phyloP scores from a whole-genome alignment of 805 yeast species.

The Spathaspora girioi region DNA sequence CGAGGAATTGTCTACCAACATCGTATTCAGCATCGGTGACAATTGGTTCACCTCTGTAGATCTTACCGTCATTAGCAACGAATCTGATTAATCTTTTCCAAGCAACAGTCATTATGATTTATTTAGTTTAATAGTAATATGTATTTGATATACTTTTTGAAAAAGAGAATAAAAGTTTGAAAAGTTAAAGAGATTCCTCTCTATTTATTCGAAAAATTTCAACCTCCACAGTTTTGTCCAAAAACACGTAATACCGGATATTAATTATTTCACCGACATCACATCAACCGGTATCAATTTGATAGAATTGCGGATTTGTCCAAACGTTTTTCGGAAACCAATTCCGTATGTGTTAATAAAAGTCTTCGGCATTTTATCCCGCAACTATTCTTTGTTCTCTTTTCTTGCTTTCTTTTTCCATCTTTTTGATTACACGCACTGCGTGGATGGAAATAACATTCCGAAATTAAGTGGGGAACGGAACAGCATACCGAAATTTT shows the following conservation, averaged over 20 bases:
- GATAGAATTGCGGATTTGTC: neutral
- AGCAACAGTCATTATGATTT: slow-evolving; percentile 4
- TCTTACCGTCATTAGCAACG: slow-evolving; percentile 39
- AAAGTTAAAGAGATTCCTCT: neutral
- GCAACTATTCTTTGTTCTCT: neutral
- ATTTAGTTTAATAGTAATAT: neutral
- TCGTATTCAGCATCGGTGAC: slow-evolving; percentile 29
- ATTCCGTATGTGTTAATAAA: neutral
- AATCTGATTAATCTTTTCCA: slow-evolving; percentile 39
- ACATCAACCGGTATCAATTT: neutral
- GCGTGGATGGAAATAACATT: neutral
- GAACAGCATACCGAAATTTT: neutral
- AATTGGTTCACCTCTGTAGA: slow-evolving; percentile 48
- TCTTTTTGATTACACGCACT: neutral
- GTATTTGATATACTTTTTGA: neutral
- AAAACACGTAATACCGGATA: neutral
- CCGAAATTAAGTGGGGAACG: neutral
- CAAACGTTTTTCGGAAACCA: neutral
- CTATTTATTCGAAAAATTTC: slow-evolving; percentile 2
- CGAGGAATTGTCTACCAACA: slow-evolving; percentile 12
- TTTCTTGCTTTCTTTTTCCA: neutral
- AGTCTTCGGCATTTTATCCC: neutral
- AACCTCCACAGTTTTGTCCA: neutral
- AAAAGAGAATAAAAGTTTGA: neutral
- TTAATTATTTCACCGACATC: neutral